phyloP scores from a whole-genome alignment of 768 basidiomycete species.

The Suillus ampliporus region DNA sequence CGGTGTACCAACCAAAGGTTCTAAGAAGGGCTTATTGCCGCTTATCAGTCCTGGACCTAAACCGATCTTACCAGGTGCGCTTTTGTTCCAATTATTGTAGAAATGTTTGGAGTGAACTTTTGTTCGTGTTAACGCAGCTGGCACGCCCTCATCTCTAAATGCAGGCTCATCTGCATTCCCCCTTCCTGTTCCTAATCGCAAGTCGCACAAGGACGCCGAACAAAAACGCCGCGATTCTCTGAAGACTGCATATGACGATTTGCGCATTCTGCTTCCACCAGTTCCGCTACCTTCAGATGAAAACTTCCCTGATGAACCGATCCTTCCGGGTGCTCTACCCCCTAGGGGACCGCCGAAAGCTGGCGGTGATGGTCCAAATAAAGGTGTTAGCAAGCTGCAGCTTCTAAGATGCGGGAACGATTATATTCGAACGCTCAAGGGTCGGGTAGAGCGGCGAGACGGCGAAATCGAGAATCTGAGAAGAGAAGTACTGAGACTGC shows the following conservation, averaged over 20 bases:
- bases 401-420: conserved; percentile 91
- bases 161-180: conserved; percentile 29
- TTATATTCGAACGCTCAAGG: conserved; percentile 79
- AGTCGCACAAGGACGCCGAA: conserved; percentile 94
- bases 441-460: conserved; percentile 79
- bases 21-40: conserved; percentile 35
- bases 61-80: conserved; percentile 72
- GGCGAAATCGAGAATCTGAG: conserved; percentile 74
- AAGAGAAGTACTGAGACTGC: conserved; percentile 66
- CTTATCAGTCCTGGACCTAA: conserved; percentile 65
- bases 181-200: conserved; percentile 62
- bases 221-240: conserved; percentile 97
- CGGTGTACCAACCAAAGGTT: conserved; percentile 23
- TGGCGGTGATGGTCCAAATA: conserved; percentile 90
- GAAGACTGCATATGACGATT: conserved; percentile 90
- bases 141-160: conserved; percentile 35
- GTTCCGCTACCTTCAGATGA: conserved; percentile 84
- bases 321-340: conserved; percentile 87
- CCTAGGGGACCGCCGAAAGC: conserved; percentile 89
- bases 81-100: neutral
- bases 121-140: conserved; percentile 34
- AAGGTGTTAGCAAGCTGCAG: conserved; percentile 93
- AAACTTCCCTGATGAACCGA: conserved; percentile 70
- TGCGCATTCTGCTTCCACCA: conserved; percentile 83
- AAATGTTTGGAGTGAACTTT: neutral